phyloP scores from a whole-genome alignment of 192 early-diverging fungal genomes.

The Linnemannia zychae region DNA sequence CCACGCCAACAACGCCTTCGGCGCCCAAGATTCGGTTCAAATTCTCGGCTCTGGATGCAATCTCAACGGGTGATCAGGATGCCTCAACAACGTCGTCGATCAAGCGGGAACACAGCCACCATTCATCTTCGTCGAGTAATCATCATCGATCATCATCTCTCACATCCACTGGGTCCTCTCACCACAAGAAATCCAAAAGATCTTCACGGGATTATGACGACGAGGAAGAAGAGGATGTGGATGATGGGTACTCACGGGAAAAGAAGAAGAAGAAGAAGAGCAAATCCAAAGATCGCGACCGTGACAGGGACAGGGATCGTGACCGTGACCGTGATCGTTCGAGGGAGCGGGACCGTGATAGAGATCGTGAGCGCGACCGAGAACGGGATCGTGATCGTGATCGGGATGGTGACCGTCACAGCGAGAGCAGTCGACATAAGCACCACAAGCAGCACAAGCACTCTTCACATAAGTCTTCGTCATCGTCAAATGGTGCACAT shows the following conservation, averaged over 20 bases:
- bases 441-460: conserved; percentile 41
- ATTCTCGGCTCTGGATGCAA: conserved; percentile 33
- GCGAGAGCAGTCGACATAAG: conserved; percentile 32
- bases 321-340: conserved; percentile 42
- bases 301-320: conserved; percentile 20
- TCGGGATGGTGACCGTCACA: conserved; percentile 9
- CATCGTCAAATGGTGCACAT: conserved; percentile 22
- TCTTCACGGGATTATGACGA: conserved; percentile 42
- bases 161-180: conserved; percentile 37
- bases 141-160: conserved; percentile 40
- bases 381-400: conserved; percentile 12
- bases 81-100: not conserved
- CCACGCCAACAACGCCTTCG: conserved; percentile 21
- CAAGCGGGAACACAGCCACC: conserved; percentile 40
- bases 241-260: conserved; percentile 24
- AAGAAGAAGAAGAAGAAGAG: conserved; percentile 55
- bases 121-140: conserved; percentile 19
- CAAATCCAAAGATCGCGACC: conserved; percentile 48
- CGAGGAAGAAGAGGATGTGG: conserved; percentile 34
- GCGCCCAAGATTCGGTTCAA: conserved; percentile 57
- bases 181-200: conserved; percentile 47
- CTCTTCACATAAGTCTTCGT: conserved; percentile 18
- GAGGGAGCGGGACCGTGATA: conserved; percentile 18
- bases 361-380: conserved; percentile 10
- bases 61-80: conserved; percentile 16